Base-by-base conservation (phyloP, 768 basidiomycete species). In the Mrakia frigida region DNA sequence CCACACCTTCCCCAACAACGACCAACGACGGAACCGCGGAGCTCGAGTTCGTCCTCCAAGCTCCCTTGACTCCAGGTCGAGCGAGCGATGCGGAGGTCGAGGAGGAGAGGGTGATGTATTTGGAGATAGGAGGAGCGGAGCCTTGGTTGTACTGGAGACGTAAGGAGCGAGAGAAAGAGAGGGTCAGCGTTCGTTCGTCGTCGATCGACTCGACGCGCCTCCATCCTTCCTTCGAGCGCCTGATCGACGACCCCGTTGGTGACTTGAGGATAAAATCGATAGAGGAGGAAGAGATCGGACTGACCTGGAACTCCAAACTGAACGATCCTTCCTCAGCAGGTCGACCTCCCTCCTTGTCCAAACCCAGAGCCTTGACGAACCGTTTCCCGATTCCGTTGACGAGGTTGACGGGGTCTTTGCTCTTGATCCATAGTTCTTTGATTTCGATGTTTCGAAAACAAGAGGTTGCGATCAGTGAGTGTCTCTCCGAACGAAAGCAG, bases 221-320 rank as follows among this genome's bases (percentile, higher is more conserved):
- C 33, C 3, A 35, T 61, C 33, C 18, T 31, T 18, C 16, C 60
- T 16, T 35, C 33, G n/a, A n/a, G 16, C 21, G 21, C 63, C 37
- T 5, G 18, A 39, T 6, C 39, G 39, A 23, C 6, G 16, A 31
- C 18, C 23, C 16, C 10, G 35, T 35, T 10, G 39, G n/a, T n/a
- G n/a, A n/a, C n/a, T n/a, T n/a, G 41, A 39, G 23, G 9, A 67
- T 6, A 25, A 35, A 10, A 25, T 3, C 6, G 0, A 37, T 5
- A 14, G 16, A 21, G 21, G 65, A 67, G 37, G 61, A 31, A 18
- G 16, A 63, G 31, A 35, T 28, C n/a, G 13, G 60, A 68, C 65
- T n/a, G 23, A 93, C 92, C 87, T 95, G 92, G 85, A 94, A 95
- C 83, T 96, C 93, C 23, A 95, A 87, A 13, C 92, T 91, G 78